Percentiles rank a stretch among this genome's conserved stretches.
Conservation (phyloP, 441 rosid genomes). For the Bruguiera hainesii region DNA sequence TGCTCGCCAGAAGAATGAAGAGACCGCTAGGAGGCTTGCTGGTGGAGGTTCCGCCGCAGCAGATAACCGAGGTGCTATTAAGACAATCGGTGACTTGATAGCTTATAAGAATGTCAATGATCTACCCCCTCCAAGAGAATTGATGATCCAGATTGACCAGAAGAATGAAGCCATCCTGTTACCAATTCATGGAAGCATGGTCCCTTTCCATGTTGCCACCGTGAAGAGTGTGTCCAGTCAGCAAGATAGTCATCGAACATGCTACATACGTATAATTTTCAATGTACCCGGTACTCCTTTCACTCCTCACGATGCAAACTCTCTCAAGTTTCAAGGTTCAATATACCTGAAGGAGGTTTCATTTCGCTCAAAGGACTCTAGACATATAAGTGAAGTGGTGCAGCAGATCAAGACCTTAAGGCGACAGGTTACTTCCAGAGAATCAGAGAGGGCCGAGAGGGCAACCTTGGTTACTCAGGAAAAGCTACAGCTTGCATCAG, state of each 20-base stretch:
- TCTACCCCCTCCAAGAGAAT: conserved; percentile 56
- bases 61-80: conserved; percentile 53
- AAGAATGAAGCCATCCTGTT: conserved; percentile 73
- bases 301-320: conserved; percentile 44
- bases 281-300: conserved; percentile 59
- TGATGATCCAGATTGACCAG: conserved; percentile 77
- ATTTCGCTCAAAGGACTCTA: conserved; percentile 56
- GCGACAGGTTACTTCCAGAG: conserved; percentile 62
- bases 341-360: conserved; percentile 53
- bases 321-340: conserved; percentile 40
- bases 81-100: conserved; percentile 52
- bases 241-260: conserved; percentile 63
- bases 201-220: conserved; percentile 57
- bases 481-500: conserved; percentile 62
- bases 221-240: conserved; percentile 67
- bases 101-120: conserved; percentile 82
- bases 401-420: conserved; percentile 55
- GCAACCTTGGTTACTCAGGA: conserved; percentile 79
- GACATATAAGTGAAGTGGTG: conserved; percentile 56
- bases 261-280: conserved; percentile 58
- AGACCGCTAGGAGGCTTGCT: conserved; percentile 85
- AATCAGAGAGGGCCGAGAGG: conserved; percentile 77
- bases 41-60: conserved; percentile 54
- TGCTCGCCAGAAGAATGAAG: conserved; percentile 88
- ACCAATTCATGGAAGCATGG: conserved; percentile 59